Evolutionary conservation across 2,329 filamentous ascomycete genomes (phyloP).

Genomic region (Arthroderma sp.): DNA sequence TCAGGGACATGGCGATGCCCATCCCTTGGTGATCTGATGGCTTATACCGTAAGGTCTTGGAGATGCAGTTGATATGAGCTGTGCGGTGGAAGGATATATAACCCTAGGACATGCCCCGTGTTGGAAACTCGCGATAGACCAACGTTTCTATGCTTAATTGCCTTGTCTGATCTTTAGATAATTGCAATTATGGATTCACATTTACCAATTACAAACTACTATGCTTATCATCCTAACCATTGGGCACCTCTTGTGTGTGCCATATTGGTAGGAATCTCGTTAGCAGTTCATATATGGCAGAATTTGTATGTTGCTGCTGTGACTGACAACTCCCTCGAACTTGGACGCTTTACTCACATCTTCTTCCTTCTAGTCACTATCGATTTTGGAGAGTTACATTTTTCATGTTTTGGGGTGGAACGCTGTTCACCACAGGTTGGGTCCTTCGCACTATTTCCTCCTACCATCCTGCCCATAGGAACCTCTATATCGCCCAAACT

Average conservation of each 20-base stretch:
- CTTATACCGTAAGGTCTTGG: too few relatives aligned
- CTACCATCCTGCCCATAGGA: slow-evolving; percentile 16
- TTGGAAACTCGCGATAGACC: not conserved
- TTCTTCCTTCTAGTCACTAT: slow-evolving; percentile 14
- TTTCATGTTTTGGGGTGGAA: slow-evolving; percentile 23
- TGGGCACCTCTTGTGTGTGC: slow-evolving; percentile 22
- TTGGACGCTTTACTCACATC: not conserved
- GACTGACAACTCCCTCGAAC: not conserved
- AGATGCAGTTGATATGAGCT: too few relatives aligned
- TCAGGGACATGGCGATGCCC: too few relatives aligned
- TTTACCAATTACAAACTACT: not conserved
- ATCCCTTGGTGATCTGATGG: too few relatives aligned
- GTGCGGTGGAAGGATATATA: not conserved
- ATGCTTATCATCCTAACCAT: slow-evolving; percentile 21
- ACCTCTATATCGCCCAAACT: slow-evolving; percentile 23
- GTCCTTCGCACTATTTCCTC: slow-evolving; percentile 21
- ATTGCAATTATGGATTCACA: not conserved
- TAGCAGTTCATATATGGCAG: slow-evolving; percentile 20
- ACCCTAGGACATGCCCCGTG: not conserved
- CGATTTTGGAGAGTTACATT: slow-evolving; percentile 25
- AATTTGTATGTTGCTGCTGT: slow-evolving; percentile 18
- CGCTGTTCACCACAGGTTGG: slow-evolving; percentile 26
- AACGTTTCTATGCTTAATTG: not conserved
- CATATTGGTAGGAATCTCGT: slow-evolving; percentile 19
- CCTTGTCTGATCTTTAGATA: not conserved